These are phyloP conservation scores for Lecanosticta acicola DNA, from an alignment of 2,329 filamentous ascomycete species.

Conservation along the genomic window DNA sequence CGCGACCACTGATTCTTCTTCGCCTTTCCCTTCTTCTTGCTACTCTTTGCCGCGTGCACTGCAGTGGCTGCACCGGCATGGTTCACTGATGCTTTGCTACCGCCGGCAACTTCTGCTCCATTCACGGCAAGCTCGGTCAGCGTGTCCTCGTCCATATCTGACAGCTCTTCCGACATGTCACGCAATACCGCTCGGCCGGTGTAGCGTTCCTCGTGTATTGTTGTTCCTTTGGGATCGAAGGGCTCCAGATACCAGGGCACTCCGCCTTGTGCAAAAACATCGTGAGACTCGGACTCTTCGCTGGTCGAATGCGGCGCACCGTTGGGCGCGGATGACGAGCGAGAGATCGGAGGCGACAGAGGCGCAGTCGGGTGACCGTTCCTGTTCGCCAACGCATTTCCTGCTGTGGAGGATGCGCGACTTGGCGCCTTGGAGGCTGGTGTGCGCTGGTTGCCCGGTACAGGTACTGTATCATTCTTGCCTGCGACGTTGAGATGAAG, in stretches of 20 bases:
- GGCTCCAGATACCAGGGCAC: conserved; percentile 81
- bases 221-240: conserved; percentile 76
- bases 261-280: conserved; percentile 59
- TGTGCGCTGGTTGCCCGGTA: conserved; percentile 16
- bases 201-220: conserved; percentile 69
- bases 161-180: conserved; percentile 70
- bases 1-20: conserved; percentile 7
- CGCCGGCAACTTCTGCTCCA: conserved; percentile 16
- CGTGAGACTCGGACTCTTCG: conserved; percentile 34
- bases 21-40: conserved; percentile 6
- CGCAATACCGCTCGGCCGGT: conserved; percentile 65
- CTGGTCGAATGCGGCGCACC: conserved; percentile 12
- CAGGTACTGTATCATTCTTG: conserved; percentile 15
- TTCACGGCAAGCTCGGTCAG: conserved; percentile 53
- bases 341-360: conserved; percentile 32
- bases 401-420: conserved; percentile 19
- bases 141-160: conserved; percentile 87
- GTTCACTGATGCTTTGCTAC: conserved; percentile 9
- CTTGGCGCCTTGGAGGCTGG: conserved; percentile 24
- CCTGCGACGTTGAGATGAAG: conserved; percentile 20
- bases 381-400: conserved; percentile 6
- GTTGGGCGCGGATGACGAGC: conserved; percentile 16
- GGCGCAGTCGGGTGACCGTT: conserved; percentile 28
- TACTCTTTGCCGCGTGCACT: conserved; percentile 1
- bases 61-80: not conserved